Conservation (phyloP, 306 rosid genomes). For the Bauhinia variegata region DNA sequence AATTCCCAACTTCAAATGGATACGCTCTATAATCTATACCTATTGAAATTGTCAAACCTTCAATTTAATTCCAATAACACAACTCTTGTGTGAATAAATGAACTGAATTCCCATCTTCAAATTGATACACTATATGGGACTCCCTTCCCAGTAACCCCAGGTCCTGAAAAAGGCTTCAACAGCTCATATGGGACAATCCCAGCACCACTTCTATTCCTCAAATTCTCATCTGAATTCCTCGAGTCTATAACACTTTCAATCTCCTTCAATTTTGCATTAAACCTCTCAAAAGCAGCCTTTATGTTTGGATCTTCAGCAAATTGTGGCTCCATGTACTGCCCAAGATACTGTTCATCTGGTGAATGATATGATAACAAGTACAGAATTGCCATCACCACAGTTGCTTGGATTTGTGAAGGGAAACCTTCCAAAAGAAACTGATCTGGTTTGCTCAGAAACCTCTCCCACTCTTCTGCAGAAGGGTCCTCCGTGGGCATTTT, state of each 20-base stretch:
- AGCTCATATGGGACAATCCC: constrained; percentile 53
- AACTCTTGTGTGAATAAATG: not conserved
- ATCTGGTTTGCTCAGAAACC: constrained; percentile 34
- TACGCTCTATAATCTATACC: not conserved
- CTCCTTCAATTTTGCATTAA: constrained; percentile 37
- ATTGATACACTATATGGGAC: constrained; percentile 54
- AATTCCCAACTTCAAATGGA: too few species aligned
- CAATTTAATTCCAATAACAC: too few species aligned
- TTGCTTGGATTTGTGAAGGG: constrained; percentile 58
- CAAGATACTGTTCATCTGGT: constrained; percentile 51
- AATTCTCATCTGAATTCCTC: constrained; percentile 39
- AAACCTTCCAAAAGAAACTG: constrained; percentile 44
- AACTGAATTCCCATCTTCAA: not conserved
- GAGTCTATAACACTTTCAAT: constrained; percentile 50
- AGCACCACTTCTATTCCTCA: constrained; percentile 50
- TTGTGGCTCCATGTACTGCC: constrained; percentile 39
- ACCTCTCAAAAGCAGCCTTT: constrained; percentile 40
- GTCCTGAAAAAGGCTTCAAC: constrained; percentile 55
- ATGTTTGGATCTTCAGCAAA: constrained; percentile 43
- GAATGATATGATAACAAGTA: constrained; percentile 51
- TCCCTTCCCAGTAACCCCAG: constrained; percentile 56
- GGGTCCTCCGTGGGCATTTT: constrained; percentile 55
- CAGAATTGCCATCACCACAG: constrained; percentile 38
- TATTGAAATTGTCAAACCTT: not conserved
- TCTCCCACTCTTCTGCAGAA: constrained; percentile 49